phyloP scores from a whole-genome alignment of 2,329 filamentous ascomycete species.

The Ceratocystis harringtonii region DNA sequence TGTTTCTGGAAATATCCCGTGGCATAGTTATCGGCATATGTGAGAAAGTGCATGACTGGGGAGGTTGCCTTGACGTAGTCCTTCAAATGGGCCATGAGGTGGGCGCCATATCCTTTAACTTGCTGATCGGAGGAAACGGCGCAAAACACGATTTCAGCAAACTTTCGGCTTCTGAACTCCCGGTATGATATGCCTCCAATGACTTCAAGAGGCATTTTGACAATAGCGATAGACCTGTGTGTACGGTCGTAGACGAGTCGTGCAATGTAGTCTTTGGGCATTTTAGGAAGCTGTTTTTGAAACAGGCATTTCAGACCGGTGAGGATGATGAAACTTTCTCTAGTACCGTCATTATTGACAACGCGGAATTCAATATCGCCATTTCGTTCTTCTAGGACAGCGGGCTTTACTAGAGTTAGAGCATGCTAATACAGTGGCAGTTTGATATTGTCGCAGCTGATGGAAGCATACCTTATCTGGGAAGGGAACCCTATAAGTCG shows the following conservation, averaged over 20 bases:
- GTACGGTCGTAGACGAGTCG: constrained; percentile 94
- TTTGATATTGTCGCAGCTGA: background rate
- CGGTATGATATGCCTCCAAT: constrained; percentile 94
- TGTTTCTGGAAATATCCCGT: constrained; percentile 99
- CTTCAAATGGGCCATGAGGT: constrained; percentile 95
- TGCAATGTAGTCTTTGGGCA: constrained; percentile 98
- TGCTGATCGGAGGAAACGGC: constrained; percentile 96
- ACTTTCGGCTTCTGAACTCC: constrained; percentile 79
- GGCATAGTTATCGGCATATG: constrained; percentile 96
- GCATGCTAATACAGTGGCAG: background rate
- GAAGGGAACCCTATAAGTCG: background rate
- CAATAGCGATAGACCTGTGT: constrained; percentile 89
- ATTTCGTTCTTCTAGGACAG: constrained; percentile 82
- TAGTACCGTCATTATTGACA: constrained; percentile 85
- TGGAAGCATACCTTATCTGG: background rate
- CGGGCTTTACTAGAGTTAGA: constrained; percentile 39
- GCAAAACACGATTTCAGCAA: constrained; percentile 97
- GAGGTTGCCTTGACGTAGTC: constrained; percentile 96
- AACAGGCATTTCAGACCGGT: constrained; percentile 96
- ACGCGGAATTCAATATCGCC: constrained; percentile 95
- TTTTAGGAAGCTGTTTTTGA: constrained; percentile 95
- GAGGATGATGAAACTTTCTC: constrained; percentile 82
- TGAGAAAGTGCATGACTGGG: constrained; percentile 95
- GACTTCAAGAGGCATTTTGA: constrained; percentile 92
- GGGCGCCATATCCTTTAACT: constrained; percentile 94